Percentiles rank a stretch among this genome's conserved stretches.
Conservation (phyloP, 208 protist species). For the Porcisia deanei region DNA sequence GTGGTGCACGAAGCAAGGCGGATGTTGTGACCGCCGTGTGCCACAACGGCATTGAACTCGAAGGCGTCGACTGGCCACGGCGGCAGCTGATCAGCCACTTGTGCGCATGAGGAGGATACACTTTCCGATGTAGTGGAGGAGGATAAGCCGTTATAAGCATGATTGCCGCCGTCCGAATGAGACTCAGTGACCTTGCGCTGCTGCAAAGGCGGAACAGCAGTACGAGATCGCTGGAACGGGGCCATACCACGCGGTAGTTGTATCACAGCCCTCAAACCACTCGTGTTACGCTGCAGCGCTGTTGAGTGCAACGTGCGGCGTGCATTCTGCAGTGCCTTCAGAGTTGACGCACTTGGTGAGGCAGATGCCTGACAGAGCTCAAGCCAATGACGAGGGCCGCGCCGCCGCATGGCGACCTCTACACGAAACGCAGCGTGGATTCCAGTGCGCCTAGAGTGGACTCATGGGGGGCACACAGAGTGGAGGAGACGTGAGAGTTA, state of each 20-base stretch:
- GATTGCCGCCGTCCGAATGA: neutral
- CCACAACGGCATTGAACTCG: conserved; percentile 63
- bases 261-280: neutral
- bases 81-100: conserved; percentile 24
- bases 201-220: neutral
- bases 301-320: neutral
- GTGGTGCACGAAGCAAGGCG: conserved; percentile 27
- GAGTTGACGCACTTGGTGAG: neutral
- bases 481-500: neutral
- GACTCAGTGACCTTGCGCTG: neutral
- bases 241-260: conserved; percentile 26
- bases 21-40: conserved; percentile 52
- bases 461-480: neutral
- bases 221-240: conserved; percentile 11
- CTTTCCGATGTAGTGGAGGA: neutral
- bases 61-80: conserved; percentile 68
- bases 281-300: neutral
- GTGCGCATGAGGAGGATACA: neutral
- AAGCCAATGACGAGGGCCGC: neutral
- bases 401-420: neutral
- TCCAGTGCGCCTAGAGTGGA: neutral
- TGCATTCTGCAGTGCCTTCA: neutral
- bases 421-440: neutral
- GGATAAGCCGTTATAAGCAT: neutral
- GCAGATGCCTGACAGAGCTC: neutral